Base-by-base conservation (phyloP, 352 stramenopile genomes). In the Chrysophaeum taylorii region DNA sequence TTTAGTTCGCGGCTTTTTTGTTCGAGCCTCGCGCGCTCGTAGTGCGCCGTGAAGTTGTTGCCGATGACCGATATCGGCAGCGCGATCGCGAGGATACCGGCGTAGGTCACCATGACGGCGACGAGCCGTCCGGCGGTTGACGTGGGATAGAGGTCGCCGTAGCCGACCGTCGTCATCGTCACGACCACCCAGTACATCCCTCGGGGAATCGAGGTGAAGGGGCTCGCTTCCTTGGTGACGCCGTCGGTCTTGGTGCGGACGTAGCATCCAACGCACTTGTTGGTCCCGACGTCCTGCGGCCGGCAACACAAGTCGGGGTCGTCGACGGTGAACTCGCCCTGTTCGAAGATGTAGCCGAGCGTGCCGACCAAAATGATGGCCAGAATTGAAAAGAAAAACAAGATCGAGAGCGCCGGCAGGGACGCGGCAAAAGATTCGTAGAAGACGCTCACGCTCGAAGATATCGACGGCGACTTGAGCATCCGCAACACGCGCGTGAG, bases 111-210 rank as follows among this genome's bases (percentile, higher is more conserved):
- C 36, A 79, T 75, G 27, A 81, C 82, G 48, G 86, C 87, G 7
- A 94, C 74, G 21, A 92, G 66, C 54, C 89, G 87, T 4, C 87
- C 88, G 1, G 72, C 25, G 33, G 83, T 75, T 15, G 86, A 91
- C 70, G 89, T 84, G 1, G 88, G 87, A 0, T 79, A 85, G 78
- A 91, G 86, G 63, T 94, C 88, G 0, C 88, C 88, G 64, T 93
- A 94, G 0, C 88, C 88, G 1, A 93, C 87, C 0, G 88, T 93
- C 29, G 88, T 93, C 82, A 92, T 91, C n/a, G 87, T 94, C 66
- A 94, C 86, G 61, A 94, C 86, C 62, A 87, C 88, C 86, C 86
- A 94, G 84, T 87, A 93, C 33, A 92, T 90, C 2, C 84, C 87
- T 29, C 81, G 76, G 0, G 84, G 81, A 62, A 94, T 92, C 64